Evolutionary conservation across 768 basidiomycete genomes (phyloP), one percentile per base, ranked within the genome.

Genomic region (Coprinopsis marcescibilis): DNA sequence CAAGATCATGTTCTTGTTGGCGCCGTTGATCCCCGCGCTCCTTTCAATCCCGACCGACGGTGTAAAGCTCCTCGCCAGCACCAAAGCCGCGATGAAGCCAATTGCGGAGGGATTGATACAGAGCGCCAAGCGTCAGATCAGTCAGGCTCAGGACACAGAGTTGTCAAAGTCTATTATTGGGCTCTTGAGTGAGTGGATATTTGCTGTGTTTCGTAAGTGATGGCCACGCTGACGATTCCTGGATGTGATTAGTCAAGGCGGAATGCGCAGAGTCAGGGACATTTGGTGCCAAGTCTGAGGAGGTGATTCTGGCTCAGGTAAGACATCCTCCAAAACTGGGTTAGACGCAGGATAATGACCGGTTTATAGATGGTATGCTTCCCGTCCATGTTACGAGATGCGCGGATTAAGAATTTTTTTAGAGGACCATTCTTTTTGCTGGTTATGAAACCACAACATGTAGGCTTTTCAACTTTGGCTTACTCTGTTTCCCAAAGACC

Each of bases 371-470:
- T 25, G 70, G 69, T 65, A 37, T 12, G 59, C 49, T 21, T 3
- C n/a, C n/a, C n/a, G n/a, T n/a, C n/a, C n/a, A n/a, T n/a, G n/a
- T n/a, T n/a, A n/a, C n/a, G n/a, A n/a, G n/a, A 19, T 12, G 23
- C 7, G 8, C 14, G 4, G 15, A 12, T 23, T 24, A 21, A 15
- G 13, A 23, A 12, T n/a, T n/a, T n/a, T n/a, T n/a, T 20, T n/a
- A n/a, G n/a, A n/a, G n/a, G n/a, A 43, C 43, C 25, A 21, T 51
- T 33, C 39, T 33, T 40, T 27, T 53, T 15, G 41, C 53, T 63
- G 76, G 76, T 29, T 80, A 79, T 44, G 77, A 78, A 59, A 78
- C 77, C 3, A 79, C 77, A 2, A 71, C 72, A 1, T 67, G 72
- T 73, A 51, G 40, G 69, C n/a, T 59, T n/a, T n/a, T 6, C 6